phyloP scores from a whole-genome alignment of 495 filamentous ascomycete species.

The Arthonia radiata region DNA sequence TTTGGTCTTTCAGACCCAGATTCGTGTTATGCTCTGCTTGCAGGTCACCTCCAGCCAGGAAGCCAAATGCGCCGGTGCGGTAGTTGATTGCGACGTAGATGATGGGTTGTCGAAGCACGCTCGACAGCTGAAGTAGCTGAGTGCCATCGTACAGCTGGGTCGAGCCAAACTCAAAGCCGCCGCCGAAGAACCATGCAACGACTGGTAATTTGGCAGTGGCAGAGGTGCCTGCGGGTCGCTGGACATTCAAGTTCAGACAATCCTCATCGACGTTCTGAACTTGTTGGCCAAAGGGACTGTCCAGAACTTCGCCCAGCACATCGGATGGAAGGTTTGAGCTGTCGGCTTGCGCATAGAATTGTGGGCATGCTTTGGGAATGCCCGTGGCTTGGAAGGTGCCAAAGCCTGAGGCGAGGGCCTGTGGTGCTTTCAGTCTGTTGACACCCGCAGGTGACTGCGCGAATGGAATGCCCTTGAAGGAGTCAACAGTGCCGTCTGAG shows the following conservation, averaged over 20 bases:
- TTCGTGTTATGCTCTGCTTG: constrained; percentile 36
- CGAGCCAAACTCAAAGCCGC: constrained; percentile 32
- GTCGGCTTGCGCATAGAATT: constrained; percentile 25
- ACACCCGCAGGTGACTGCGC: constrained; percentile 5
- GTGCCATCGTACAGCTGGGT: too few species aligned
- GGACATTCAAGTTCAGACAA: constrained; percentile 26
- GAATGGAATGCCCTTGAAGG: constrained; percentile 3
- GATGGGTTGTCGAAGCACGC: constrained; percentile 31
- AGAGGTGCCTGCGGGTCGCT: constrained; percentile 30
- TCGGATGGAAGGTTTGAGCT: constrained; percentile 13
- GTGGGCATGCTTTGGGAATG: constrained; percentile 25
- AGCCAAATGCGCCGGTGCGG: constrained; percentile 33
- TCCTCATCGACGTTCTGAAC: constrained; percentile 15
- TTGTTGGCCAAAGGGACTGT: constrained; percentile 32
- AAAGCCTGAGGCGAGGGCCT: constrained; percentile 8
- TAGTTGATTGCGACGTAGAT: constrained; percentile 40
- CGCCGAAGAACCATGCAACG: constrained; percentile 44
- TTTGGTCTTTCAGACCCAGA: constrained; percentile 20
- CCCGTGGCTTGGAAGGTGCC: constrained; percentile 26
- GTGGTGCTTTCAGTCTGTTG: constrained; percentile 5
- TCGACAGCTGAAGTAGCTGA: too few species aligned
- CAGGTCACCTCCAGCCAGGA: constrained; percentile 34
- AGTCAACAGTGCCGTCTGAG: constrained; percentile 10
- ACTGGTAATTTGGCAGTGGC: constrained; percentile 33
- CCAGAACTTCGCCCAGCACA: constrained; percentile 25